Base-by-base conservation (phyloP, 139 green algal genomes). In the Chlorella sp. region DNA sequence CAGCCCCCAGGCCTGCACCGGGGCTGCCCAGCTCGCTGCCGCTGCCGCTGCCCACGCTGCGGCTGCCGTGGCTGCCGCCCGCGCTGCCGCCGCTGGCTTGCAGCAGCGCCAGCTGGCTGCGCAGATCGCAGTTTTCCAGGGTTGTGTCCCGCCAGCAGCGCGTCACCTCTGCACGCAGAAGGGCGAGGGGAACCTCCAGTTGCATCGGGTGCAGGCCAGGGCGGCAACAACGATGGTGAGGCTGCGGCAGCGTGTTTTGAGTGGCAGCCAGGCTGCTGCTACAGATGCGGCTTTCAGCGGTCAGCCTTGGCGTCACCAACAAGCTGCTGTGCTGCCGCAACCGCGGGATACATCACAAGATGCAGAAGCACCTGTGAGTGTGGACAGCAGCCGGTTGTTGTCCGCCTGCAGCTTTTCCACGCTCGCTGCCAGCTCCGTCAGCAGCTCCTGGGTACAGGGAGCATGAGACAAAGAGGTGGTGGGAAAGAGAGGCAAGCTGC, bases 11-110 rank as follows among this genome's bases (percentile, higher is more conserved):
- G 30, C 30, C 51, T 24, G 51, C 38, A 16, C 11, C 58, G 4
- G 77, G 77, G 77, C 77, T 83, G 77, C 24, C n/a, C 40, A 73
- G 60, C 28, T 64, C 77, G 77, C 77, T 73, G 77, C 60, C 58
- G 60, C 77, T 46, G 60, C 77, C 41, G 40, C 56, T 73, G 58
- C 72, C 43, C 51, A 60, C 14, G 51, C 51, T 60, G 43, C 72
- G 43, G 67, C 67, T 73, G 67, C n/a, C 36, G 72, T 44, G 72
- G 43, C 43, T 41, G 77, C 77, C 40, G 77, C 77, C 60, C 5
- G 60, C 60, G 30, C 60, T 68, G 60, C 60, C 30, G 28, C 28
- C 28, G 60, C 40, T 41, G 32, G 40, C 56, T 22, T 73, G 58
- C 58, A 73, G 60, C 58, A 83, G 60, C 60, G 32, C 60, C 26